Evolutionary conservation across 139 green algal genomes (phyloP), one percentile per base, ranked within the genome.

Genomic region (Edaphochlamys debaryana): DNA sequence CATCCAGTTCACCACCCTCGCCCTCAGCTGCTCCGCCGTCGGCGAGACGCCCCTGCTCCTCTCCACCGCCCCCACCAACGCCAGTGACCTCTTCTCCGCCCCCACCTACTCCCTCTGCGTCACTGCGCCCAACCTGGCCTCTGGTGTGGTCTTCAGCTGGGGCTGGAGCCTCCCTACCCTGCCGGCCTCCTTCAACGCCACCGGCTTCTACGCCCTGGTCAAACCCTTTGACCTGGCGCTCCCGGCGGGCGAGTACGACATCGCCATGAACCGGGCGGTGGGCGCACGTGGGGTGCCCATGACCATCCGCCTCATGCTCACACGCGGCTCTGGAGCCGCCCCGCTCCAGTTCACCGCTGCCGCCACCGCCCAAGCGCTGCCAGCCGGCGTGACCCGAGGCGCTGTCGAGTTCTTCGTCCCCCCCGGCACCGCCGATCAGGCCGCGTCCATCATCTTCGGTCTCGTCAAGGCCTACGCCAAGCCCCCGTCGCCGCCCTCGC

Each of bases 161-260:
- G 15, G n/a, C 30, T 66, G 45, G 70, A 11, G 6, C n/a, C 36
- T 66, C 27, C 7, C 34, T 1, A 22, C 30, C 1, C 48, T 78
- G 45, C 70, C 70, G 9, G 19, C 70, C 5, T 40, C 22, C 11
- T 50, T 78, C 3, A 32, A n/a, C 15, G 32, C 17, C 32, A 63
- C 30, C 30, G 70, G 70, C 45, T 64, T 78, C 70, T 66, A 66
- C 50, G 70, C 70, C 27, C 48, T 45, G 48, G n/a, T 78, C 7
- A 34, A 15, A n/a, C 70, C 45, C 48, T 66, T 66, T n/a, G n/a
- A n/a, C 48, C 48, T 78, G 15, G n/a, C 48, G 17, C 36, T 78
- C 15, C 48, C 22, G 29, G 22, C 70, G 40, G 70, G 70, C 34
- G 9, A 4, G 22, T 78, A 66, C 70, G 17, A 20, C 2, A 7